Conservation (phyloP, 176 grass and related monocot genomes). For the Carex parvula region DNA sequence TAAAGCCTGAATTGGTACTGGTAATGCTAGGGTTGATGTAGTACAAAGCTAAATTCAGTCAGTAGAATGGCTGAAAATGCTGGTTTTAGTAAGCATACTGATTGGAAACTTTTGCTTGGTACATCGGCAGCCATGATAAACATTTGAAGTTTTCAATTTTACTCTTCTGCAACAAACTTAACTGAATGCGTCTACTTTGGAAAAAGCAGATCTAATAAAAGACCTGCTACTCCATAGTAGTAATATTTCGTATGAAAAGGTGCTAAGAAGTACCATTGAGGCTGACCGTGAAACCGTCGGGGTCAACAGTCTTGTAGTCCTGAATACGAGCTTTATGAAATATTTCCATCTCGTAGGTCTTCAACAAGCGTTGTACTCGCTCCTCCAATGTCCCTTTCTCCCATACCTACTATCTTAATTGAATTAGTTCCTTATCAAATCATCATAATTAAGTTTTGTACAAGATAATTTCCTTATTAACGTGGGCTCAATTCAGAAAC, state of each 20-base stretch:
- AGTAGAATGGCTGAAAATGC: neutral
- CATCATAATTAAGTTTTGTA: neutral
- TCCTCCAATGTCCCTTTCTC: constrained; percentile 58
- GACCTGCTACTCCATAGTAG: neutral
- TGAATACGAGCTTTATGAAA: constrained; percentile 57
- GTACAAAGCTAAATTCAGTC: neutral
- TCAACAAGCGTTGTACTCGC: constrained; percentile 62
- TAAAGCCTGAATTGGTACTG: neutral
- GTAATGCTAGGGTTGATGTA: neutral
- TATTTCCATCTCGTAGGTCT: constrained; percentile 75
- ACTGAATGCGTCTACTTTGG: neutral
- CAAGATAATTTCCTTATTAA: neutral
- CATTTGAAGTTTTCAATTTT: neutral
- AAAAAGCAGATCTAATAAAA: neutral
- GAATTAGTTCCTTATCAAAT: neutral
- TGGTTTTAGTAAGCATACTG: neutral
- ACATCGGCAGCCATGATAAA: neutral
- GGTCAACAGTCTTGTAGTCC: constrained; percentile 53
- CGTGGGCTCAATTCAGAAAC: neutral
- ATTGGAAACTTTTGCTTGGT: neutral
- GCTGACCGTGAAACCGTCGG: constrained; percentile 17
- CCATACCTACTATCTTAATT: constrained; percentile 31
- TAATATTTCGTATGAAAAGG: neutral
- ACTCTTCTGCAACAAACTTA: neutral
- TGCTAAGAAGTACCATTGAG: constrained; percentile 43